phyloP scores from a whole-genome alignment of 1,284 basidiomycete genomes.

The Apiotrichum porosum region DNA sequence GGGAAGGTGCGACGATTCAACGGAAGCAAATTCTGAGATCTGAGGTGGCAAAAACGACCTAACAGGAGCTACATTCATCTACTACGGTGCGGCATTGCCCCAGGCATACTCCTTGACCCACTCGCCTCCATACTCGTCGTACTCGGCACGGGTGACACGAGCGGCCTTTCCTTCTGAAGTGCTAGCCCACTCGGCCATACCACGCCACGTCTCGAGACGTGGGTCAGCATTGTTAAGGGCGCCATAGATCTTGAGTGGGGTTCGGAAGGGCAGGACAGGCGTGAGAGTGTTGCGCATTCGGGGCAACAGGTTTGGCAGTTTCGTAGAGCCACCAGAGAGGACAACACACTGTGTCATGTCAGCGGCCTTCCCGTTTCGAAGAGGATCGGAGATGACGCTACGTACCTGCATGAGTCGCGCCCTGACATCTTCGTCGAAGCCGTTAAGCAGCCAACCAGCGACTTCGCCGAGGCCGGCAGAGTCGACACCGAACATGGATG shows the following conservation, averaged over 20 bases:
- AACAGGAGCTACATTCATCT: too few species aligned
- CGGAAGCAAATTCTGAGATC: too few species aligned
- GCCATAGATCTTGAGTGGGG: slow-evolving; percentile 62
- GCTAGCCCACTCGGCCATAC: slow-evolving; percentile 78
- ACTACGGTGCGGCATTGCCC: slow-evolving; percentile 45
- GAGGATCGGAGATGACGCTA: too few species aligned
- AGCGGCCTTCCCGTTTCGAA: too few species aligned
- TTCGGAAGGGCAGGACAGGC: slow-evolving; percentile 75
- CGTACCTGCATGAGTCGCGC: slow-evolving; percentile 56
- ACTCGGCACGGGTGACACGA: slow-evolving; percentile 69
- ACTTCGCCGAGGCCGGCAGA: slow-evolving; percentile 91
- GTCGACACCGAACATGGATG: slow-evolving; percentile 88
- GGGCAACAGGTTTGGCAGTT: slow-evolving; percentile 64
- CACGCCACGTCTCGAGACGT: slow-evolving; percentile 77
- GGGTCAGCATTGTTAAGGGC: slow-evolving; percentile 54
- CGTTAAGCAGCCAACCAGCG: slow-evolving; percentile 75
- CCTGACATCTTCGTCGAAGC: slow-evolving; percentile 67
- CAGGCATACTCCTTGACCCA: slow-evolving; percentile 54
- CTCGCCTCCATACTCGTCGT: slow-evolving; percentile 87
- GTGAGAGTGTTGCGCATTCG: slow-evolving; percentile 68
- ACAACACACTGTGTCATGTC: slow-evolving; percentile 87
- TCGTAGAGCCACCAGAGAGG: slow-evolving; percentile 76
- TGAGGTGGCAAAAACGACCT: too few species aligned
- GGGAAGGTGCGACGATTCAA: too few species aligned
- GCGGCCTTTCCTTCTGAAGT: slow-evolving; percentile 59